phyloP scores from a whole-genome alignment of 768 basidiomycete genomes.

The Rhizopogon roseolus region DNA sequence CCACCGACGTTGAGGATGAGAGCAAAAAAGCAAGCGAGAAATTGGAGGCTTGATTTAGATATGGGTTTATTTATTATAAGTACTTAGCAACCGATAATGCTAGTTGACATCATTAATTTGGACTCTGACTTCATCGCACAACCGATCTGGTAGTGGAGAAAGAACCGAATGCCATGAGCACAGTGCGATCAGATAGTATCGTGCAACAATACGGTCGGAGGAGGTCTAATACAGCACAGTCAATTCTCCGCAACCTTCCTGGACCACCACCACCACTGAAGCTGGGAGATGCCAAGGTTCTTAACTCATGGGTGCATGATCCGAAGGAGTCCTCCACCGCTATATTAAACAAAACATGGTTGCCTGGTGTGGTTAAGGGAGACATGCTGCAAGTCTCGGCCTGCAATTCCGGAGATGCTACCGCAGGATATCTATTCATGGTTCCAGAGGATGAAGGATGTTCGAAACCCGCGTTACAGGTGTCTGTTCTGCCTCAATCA shows the following conservation, averaged over 20 bases:
- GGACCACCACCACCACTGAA: slow-evolving; percentile 39
- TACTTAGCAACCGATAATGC: background rate
- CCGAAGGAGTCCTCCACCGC: slow-evolving; percentile 53
- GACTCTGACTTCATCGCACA: too few relatives aligned
- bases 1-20: background rate
- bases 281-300: slow-evolving; percentile 55
- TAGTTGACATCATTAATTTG: background rate
- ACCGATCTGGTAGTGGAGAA: background rate
- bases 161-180: slow-evolving; percentile 38
- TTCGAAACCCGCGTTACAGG: slow-evolving; percentile 65
- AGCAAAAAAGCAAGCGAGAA: background rate
- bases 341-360: slow-evolving; percentile 66
- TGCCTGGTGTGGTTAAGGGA: slow-evolving; percentile 77
- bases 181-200: slow-evolving; percentile 63
- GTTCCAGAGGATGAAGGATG: slow-evolving; percentile 61
- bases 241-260: slow-evolving; percentile 41
- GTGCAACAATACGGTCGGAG: slow-evolving; percentile 48
- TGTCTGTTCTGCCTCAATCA: slow-evolving; percentile 10
- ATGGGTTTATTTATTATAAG: background rate
- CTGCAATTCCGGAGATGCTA: slow-evolving; percentile 35
- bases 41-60: background rate
- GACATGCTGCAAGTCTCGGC: slow-evolving; percentile 58
- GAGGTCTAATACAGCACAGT: slow-evolving; percentile 74
- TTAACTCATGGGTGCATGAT: slow-evolving; percentile 77
- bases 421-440: slow-evolving; percentile 54